Base-by-base conservation (phyloP, 257 asterid species). In the Rhazya stricta region DNA sequence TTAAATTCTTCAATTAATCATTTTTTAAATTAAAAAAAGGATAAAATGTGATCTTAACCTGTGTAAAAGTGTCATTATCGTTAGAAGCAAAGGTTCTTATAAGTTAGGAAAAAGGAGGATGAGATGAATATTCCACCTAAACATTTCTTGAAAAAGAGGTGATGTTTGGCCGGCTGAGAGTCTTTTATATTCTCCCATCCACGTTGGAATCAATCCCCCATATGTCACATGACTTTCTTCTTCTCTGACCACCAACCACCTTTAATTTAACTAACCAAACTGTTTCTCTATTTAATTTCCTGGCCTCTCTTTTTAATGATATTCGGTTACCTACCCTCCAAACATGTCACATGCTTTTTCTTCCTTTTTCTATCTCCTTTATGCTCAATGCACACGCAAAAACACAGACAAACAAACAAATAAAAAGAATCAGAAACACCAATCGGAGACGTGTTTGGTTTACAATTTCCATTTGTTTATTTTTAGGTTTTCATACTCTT, bases 341-440 rank as follows among this genome's bases (percentile, higher is more conserved):
- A 80, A 83, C 91, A 85, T 73, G 83, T 73, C 89, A 85, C 91
- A 87, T 83, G 88, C 77, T 70, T 84, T 75, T 65, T 68, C 80
- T 51, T 67, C 4, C 53, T 50, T 69, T 56, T 67, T 6, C n/a
- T 23, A 7, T 29, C 58, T 74, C 9, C 62, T 74, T 58, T 73
- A 25, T 50, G 30, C 34, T 45, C 71, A 18, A 25, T 16, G 54
- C 72, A 70, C 76, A 77, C 71, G 48, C 60, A 54, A 56, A 43
- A 6, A 21, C 27, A 65, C 57, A 25, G 16, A 27, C 42, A 37
- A 75, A 61, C 36, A 62, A 66, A 37, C n/a, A n/a, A n/a, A n/a
- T n/a, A n/a, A 15, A 37, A 63, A 45, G 56, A 53, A 43, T 43
- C 48, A 48, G 42, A 71, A n/a, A 1, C 45, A 37, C 32, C 72